phyloP scores from a whole-genome alignment of 2,329 filamentous ascomycete species.

The Xylaria sp. region DNA sequence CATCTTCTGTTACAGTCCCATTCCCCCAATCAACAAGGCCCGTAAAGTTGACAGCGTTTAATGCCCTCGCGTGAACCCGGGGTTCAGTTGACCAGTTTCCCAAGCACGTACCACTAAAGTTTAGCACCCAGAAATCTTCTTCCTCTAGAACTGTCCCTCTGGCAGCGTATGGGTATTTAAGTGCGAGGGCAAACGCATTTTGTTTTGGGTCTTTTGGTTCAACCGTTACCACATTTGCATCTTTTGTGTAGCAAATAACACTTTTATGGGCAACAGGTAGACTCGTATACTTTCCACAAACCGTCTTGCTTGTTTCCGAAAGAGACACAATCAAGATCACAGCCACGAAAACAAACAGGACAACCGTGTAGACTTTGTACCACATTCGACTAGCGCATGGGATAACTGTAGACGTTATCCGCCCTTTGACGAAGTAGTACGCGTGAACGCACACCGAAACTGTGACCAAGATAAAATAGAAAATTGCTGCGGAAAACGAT shows the following conservation, averaged over 20 bases:
- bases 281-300: slow-evolving; percentile 8
- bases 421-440: slow-evolving; percentile 39
- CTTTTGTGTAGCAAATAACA: no score
- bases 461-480: slow-evolving; percentile 40
- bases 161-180: neutral
- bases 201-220: no score
- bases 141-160: neutral
- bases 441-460: slow-evolving; percentile 25
- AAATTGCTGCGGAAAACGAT: neutral
- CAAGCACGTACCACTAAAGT: slow-evolving; percentile 1
- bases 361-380: slow-evolving; percentile 45
- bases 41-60: neutral
- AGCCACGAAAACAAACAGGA: neutral
- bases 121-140: neutral
- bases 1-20: slow-evolving; percentile 1
- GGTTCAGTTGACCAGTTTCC: neutral
- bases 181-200: neutral
- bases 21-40: neutral
- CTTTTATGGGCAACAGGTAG: neutral
- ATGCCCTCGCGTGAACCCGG: neutral
- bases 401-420: slow-evolving; percentile 42
- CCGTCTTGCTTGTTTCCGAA: neutral
- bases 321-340: neutral
- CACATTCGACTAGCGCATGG: slow-evolving; percentile 43
- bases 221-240: no score